phyloP scores from a whole-genome alignment of 2,329 filamentous ascomycete genomes.

The Fusarium nanum region DNA sequence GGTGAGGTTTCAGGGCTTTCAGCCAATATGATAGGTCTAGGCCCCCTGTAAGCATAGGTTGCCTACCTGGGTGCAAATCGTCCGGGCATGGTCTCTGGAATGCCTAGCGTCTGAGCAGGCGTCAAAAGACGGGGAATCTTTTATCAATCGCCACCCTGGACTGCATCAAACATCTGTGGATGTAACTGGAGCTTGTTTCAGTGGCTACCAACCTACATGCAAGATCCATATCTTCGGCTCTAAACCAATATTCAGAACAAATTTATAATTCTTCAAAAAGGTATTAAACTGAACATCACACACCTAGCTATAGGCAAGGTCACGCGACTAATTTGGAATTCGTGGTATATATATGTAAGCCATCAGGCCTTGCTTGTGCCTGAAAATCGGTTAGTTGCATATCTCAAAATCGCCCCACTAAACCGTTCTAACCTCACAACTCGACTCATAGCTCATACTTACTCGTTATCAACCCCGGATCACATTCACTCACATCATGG shows the following conservation, averaged over 20 bases:
- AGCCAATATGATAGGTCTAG: conserved; percentile 26
- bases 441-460: not conserved
- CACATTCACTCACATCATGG: conserved; percentile 50
- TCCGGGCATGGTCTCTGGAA: conserved; percentile 24
- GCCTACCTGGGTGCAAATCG: conserved; percentile 33
- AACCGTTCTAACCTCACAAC: not conserved
- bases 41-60: conserved; percentile 23
- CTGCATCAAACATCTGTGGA: not conserved
- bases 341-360: not conserved
- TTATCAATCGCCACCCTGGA: conserved; percentile 41
- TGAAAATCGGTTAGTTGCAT: conserved; percentile 44
- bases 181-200: not conserved
- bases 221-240: not conserved
- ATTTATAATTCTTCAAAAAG: not conserved
- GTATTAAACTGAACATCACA: not conserved
- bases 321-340: not conserved
- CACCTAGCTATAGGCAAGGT: not conserved
- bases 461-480: not conserved
- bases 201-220: not conserved
- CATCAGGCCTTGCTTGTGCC: not conserved
- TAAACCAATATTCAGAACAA: not conserved
- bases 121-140: conserved; percentile 28
- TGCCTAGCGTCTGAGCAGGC: conserved; percentile 36
- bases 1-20: conserved; percentile 31
- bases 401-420: conserved; percentile 24